Conservation (phyloP, 1,139 yeast genomes). For the Komagataea norvegica region DNA sequence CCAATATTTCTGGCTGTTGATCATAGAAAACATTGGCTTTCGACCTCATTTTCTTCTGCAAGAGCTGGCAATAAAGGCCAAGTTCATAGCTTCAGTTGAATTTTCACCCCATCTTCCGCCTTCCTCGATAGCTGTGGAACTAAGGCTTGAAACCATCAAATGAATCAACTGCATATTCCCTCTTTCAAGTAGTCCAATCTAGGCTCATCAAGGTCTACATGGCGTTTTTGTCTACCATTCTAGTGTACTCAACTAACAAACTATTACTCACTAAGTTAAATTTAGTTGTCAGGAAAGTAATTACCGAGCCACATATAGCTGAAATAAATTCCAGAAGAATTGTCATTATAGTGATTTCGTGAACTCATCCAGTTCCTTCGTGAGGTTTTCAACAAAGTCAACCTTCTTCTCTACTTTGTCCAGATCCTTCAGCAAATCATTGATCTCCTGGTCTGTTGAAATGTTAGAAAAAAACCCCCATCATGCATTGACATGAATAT, state of each 20-base stretch:
- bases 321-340: no score
- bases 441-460: slow-evolving; percentile 33
- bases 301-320: no score
- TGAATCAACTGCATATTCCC: background rate
- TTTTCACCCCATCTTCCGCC: no score
- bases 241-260: no score
- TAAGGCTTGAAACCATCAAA: slow-evolving; percentile 2
- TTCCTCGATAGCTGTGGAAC: background rate
- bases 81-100: no score
- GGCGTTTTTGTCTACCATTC: background rate
- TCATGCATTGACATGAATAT: background rate
- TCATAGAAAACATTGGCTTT: no score
- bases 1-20: no score
- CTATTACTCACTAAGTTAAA: no score
- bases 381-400: slow-evolving; percentile 40
- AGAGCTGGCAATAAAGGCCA: no score
- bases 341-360: slow-evolving; percentile 29
- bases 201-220: slow-evolving; percentile 7
- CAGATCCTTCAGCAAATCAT: slow-evolving; percentile 31
- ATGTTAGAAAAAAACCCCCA: slow-evolving; percentile 8
- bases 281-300: no score
- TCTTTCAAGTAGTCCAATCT: slow-evolving; percentile 7
- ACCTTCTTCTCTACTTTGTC: slow-evolving; percentile 44
- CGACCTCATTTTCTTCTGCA: no score
- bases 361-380: slow-evolving; percentile 58